Conservation (phyloP, 352 stramenopile genomes). For the Pythium brassicae region DNA sequence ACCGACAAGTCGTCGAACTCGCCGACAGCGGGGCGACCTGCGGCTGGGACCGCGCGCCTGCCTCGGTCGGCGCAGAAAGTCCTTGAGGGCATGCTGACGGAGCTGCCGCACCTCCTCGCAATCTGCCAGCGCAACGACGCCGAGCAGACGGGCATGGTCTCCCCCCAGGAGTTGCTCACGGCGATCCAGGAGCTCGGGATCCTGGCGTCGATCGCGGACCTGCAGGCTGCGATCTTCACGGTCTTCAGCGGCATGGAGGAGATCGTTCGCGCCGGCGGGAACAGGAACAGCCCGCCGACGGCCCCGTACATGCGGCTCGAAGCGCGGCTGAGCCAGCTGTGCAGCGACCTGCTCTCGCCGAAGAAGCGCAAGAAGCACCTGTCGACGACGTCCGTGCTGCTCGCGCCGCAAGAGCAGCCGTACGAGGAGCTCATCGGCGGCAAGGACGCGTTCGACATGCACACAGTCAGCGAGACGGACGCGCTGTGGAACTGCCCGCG, state of each 20-base stretch:
- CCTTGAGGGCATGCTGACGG: slow-evolving; percentile 56
- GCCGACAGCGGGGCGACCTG: not conserved
- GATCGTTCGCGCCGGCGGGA: not conserved
- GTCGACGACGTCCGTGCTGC: slow-evolving; percentile 61
- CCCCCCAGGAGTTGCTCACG: slow-evolving; percentile 37
- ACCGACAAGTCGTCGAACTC: slow-evolving; percentile 11
- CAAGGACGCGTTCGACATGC: slow-evolving; percentile 30
- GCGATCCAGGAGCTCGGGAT: slow-evolving; percentile 60
- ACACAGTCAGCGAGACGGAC: slow-evolving; percentile 37
- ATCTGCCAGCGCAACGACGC: slow-evolving; percentile 48
- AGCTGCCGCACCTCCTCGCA: slow-evolving; percentile 32
- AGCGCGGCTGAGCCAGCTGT: slow-evolving; percentile 37
- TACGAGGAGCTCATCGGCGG: slow-evolving; percentile 15
- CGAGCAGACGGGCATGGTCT: slow-evolving; percentile 36
- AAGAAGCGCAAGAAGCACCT: slow-evolving; percentile 64
- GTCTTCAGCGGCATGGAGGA: slow-evolving; percentile 22
- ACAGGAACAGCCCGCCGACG: slow-evolving; percentile 3
- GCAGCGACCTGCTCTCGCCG: slow-evolving; percentile 61
- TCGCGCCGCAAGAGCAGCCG: slow-evolving; percentile 48
- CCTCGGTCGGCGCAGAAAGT: slow-evolving; percentile 67
- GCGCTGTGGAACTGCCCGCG: slow-evolving; percentile 64
- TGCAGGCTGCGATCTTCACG: slow-evolving; percentile 47
- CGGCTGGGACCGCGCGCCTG: not conserved
- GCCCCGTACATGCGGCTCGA: slow-evolving; percentile 51
- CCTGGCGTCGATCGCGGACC: slow-evolving; percentile 47